Conservation (phyloP, 2,329 filamentous ascomycete species). For the Hypoxylon sp. region DNA sequence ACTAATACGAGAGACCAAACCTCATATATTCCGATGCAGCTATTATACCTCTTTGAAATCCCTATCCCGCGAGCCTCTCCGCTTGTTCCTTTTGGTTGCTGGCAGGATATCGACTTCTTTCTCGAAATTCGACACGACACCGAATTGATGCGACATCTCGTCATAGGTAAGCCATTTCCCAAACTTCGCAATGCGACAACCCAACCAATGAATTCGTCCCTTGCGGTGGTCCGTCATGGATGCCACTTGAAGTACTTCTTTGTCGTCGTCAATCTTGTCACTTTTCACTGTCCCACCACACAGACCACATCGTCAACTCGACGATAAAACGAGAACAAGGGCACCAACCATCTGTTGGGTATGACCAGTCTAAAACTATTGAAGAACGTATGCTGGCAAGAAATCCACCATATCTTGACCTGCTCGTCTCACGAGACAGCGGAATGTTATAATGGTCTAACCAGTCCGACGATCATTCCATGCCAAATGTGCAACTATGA, state of each 20-base stretch:
- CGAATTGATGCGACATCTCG: conserved; percentile 48
- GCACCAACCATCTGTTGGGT: background rate
- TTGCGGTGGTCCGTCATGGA: conserved; percentile 66
- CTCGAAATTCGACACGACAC: conserved; percentile 49
- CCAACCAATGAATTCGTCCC: conserved; percentile 67
- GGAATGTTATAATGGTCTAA: background rate
- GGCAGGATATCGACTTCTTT: conserved; percentile 47
- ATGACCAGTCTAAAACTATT: background rate
- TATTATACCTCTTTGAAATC: too few relatives aligned
- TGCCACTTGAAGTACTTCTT: conserved; percentile 68
- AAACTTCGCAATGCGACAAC: conserved; percentile 53
- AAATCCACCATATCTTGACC: background rate
- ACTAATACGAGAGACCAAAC: too few relatives aligned
- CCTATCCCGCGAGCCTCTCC: too few relatives aligned
- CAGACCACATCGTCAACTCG: background rate
- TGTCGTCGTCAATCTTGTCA: conserved; percentile 70
- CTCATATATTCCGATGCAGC: too few relatives aligned
- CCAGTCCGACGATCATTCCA: background rate
- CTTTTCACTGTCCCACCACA: too few relatives aligned
- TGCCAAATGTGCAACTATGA: background rate
- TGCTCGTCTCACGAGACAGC: background rate
- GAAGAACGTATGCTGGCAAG: background rate
- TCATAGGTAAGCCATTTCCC: conserved; percentile 59
- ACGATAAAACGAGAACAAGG: background rate
- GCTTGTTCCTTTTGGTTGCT: too few relatives aligned